A percentile compares a stretch with the other conserved stretches of the same genome.
These are phyloP conservation scores for Iodosphaeria phyllophila DNA, from an alignment of 2,329 filamentous ascomycete species.

Conservation along the genomic window DNA sequence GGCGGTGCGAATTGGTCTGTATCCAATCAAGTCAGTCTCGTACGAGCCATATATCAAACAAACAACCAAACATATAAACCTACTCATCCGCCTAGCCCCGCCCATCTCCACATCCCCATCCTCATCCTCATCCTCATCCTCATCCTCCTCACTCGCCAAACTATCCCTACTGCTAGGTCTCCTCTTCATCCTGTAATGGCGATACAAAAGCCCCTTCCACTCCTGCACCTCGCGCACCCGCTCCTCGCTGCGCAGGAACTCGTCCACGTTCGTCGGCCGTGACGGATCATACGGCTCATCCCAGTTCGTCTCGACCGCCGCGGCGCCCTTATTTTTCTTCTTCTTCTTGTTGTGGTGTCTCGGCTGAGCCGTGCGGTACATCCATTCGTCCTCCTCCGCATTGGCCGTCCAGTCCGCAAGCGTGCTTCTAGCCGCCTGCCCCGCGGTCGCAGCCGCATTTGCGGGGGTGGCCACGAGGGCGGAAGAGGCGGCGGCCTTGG, in stretches of 20 bases:
- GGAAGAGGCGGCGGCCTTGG: conserved; percentile 18
- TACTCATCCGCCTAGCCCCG: conserved; percentile 10
- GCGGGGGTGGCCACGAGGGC: conserved; percentile 13
- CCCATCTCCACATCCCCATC: conserved; percentile 10
- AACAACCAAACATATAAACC: no score
- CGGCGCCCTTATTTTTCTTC: conserved; percentile 40
- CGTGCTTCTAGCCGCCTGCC: conserved; percentile 40
- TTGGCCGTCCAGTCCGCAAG: conserved; percentile 67
- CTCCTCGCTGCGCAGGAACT: conserved; percentile 72
- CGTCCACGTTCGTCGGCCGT: conserved; percentile 65
- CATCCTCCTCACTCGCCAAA: conserved; percentile 16
- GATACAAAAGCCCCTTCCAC: conserved; percentile 71
- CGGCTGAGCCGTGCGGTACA: conserved; percentile 42
- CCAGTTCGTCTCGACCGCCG: conserved; percentile 54
- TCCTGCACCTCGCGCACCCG: conserved; percentile 62
- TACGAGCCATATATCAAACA: no score
- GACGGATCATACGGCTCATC: conserved; percentile 80
- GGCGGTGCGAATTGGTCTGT: conserved; percentile 43
- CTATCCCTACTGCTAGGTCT: conserved; percentile 16
- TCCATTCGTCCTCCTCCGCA: conserved; percentile 67
- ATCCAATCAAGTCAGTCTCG: not conserved
- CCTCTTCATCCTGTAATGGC: conserved; percentile 36
- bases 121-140: conserved; percentile 14
- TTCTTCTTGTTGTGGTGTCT: conserved; percentile 66
- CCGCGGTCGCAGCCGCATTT: conserved; percentile 15